Evolutionary conservation across 345 rosid genomes (phyloP), one percentile per base, ranked within the genome.

Genomic region (Camelina hispida): DNA sequence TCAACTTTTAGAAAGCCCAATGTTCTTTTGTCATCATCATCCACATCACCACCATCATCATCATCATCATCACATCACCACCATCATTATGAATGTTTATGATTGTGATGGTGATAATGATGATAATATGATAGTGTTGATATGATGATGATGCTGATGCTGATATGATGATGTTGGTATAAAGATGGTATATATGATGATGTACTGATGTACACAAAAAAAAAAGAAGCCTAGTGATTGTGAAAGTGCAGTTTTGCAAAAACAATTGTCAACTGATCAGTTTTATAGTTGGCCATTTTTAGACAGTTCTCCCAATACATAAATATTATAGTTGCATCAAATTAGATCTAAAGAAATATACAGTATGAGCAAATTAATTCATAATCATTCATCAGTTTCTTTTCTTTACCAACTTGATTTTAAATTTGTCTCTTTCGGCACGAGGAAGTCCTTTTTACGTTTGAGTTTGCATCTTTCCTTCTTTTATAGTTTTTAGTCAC

Each of bases 401-500:
- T 51, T 72, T 17, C 42, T 51, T 72, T 17, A 52, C 43, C 44
- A 25, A 30, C 34, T 38, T 18, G 5, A 34, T 22, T 16, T 3
- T 40, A 1, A 37, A 8, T 38, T 9, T 35, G 16, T 17, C 12
- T 11, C 5, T 11, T 40, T 40, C 14, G 46, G 69, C 77, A 72
- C 46, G 76, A 52, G 69, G 76, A 62, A 72, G 18, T 44, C 17
- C 38, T 15, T 37, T 55, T 73, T 55, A 73, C 78, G 58, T 35
- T 35, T 22, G 28, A 7, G 7, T 23, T 37, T 51, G 30, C 32
- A 50, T 23, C 0, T 47, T 70, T 64, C 17, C n/a, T 17, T 28
- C 15, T 23, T 73, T 30, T 16, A 14, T 70, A 12, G 43, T 56
- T 13, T 13, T 13, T 11, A 35, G 72, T 66, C 66, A 57, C 42